Evolutionary conservation across 495 filamentous ascomycete species (phyloP), one percentile per base, ranked within the genome.

Genomic region (Xylaria castorea): DNA sequence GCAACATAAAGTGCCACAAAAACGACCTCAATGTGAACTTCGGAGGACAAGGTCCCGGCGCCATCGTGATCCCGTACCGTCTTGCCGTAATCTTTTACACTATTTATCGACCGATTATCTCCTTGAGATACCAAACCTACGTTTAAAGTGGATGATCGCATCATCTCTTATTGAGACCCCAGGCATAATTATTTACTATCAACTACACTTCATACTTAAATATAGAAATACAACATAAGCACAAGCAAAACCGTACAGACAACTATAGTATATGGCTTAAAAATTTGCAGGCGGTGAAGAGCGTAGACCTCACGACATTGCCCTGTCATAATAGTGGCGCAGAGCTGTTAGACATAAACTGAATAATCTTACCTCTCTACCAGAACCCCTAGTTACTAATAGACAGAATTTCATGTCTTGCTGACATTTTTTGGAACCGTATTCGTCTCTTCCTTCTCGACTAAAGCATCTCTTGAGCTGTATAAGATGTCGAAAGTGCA

Each of bases 31-130:
- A 68, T 55, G 36, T 57, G 50, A 42, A 30, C 50, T 68, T 42
- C 66, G 50, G 66, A 57, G 50, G 66, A 42, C 36, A 40, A 27
- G 27, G 34, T 42, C 50, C 66, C 66, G 66, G 32, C 36, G 50
- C n/a, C 30, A 34, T 55, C 50, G 36, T 36, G 48, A 32, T 68
- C 25, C 66, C 66, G 66, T 44, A 68, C 50, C 66, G 50, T 57
- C 48, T 68, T 68, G 12, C 66, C 50, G 50, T 22, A 66, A 44
- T 25, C 50, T 50, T 20, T 20, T 46, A 14, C 53, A 32, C 53
- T 18, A 57, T 3, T 51, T 53, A n/a, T 66, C 32, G 38, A 51
- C 11, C 27, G 46, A 65, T 65, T 25, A 64, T 65, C 22, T 65
- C 44, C 25, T 14, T 27, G 7, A 30, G 62, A 50, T 14, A 22